These are phyloP conservation scores for Phytopythium oedochilum DNA, from an alignment of 352 stramenopile genomes.

Conservation along the genomic window DNA sequence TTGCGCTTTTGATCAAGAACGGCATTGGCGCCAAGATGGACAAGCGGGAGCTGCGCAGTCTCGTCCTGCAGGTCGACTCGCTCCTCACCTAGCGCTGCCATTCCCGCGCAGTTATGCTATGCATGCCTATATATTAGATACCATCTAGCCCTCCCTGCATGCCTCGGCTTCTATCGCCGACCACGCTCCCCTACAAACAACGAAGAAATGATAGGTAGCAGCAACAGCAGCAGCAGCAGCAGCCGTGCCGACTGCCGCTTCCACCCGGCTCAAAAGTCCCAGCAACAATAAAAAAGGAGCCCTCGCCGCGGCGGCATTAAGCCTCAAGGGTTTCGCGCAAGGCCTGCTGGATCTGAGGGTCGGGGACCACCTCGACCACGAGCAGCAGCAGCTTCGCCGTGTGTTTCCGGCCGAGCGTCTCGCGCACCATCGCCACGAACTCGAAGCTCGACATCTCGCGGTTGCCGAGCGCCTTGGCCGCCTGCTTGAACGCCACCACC, in stretches of 20 bases:
- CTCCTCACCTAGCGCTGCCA: slow-evolving; percentile 21
- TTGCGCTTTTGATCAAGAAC: slow-evolving; percentile 66
- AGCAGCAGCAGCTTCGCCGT: slow-evolving; percentile 57
- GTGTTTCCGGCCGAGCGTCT: slow-evolving; percentile 51
- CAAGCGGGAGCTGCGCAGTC: slow-evolving; percentile 46
- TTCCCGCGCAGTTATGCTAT: background rate
- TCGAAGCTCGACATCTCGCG: slow-evolving; percentile 60
- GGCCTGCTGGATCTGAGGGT: slow-evolving; percentile 52
- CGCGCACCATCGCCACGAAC: slow-evolving; percentile 55
- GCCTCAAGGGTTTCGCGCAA: slow-evolving; percentile 40
- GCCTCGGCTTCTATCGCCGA: slow-evolving; percentile 30
- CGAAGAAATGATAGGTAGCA: background rate
- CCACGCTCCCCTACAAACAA: slow-evolving; percentile 1
- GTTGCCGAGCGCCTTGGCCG: slow-evolving; percentile 62
- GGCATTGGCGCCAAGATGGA: slow-evolving; percentile 51
- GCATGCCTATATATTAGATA: slow-evolving; percentile 13
- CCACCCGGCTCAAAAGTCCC: background rate
- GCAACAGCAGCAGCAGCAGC: background rate
- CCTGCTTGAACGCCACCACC: slow-evolving; percentile 60
- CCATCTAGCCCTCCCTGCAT: slow-evolving; percentile 1
- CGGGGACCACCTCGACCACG: slow-evolving; percentile 57
- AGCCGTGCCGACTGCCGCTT: background rate
- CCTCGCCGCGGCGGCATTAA: slow-evolving; percentile 8
- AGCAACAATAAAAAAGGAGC: background rate
- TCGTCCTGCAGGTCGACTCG: slow-evolving; percentile 60